phyloP scores from a whole-genome alignment of 331 rosid species.

The Cydonia oblonga region DNA sequence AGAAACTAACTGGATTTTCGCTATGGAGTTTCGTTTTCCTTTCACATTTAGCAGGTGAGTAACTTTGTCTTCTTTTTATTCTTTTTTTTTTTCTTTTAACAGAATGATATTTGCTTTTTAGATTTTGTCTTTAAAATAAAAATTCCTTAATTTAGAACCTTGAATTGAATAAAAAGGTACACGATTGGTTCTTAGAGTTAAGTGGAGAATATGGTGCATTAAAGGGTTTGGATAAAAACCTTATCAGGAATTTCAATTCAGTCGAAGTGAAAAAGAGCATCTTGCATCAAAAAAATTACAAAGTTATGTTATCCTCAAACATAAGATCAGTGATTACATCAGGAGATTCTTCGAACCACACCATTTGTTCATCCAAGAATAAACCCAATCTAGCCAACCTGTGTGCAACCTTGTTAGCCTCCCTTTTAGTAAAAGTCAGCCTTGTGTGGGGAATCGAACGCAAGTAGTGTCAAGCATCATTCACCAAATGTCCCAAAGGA shows the following conservation, averaged over 20 bases:
- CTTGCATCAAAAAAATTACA: no score
- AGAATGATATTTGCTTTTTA: no score
- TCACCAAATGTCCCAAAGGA: neutral
- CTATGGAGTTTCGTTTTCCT: neutral
- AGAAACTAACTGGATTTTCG: neutral
- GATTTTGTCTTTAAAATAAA: no score
- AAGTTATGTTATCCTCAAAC: no score
- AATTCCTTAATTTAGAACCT: no score
- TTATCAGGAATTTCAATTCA: rapidly evolving
- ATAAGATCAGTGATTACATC: neutral
- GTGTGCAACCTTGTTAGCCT: neutral
- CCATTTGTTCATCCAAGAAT: no score
- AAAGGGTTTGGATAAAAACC: rapidly evolving
- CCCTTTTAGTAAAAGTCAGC: neutral
- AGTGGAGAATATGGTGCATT: rapidly evolving
- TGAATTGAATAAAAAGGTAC: no score
- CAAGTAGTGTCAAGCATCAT: no score
- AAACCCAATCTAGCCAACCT: neutral
- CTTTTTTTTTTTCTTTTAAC: no score
- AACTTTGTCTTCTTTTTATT: no score
- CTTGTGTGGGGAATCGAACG: no score
- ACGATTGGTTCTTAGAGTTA: no score
- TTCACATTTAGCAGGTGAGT: neutral
- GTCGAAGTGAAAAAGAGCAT: rapidly evolving
- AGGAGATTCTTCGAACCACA: neutral